Evolutionary conservation across 2,329 filamentous ascomycete species (phyloP).

Genomic region (Colletotrichum higginsianum): DNA sequence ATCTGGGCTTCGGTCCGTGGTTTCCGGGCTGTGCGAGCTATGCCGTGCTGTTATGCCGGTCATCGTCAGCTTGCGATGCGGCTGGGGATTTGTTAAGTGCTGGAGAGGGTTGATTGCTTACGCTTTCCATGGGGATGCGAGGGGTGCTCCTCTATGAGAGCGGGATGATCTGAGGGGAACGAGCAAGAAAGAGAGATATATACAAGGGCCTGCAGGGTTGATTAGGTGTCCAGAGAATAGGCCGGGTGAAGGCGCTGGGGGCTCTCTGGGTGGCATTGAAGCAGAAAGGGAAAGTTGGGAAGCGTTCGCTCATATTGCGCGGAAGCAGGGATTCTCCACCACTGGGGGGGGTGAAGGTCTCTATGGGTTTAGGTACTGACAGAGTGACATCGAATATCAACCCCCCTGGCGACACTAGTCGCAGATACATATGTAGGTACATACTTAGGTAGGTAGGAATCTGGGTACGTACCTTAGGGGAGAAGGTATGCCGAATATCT

Average conservation of each 20-base stretch:
- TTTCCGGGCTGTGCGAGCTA: slow-evolving; percentile 76
- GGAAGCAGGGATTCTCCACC: slow-evolving; percentile 39
- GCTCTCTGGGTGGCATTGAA: slow-evolving; percentile 35
- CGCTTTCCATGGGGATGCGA: slow-evolving; percentile 42
- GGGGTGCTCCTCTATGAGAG: slow-evolving; percentile 31
- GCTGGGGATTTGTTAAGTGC: not conserved
- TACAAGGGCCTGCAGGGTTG: not conserved
- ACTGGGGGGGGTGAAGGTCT: not conserved
- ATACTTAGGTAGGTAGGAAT: no score
- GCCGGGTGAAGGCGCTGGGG: slow-evolving; percentile 26
- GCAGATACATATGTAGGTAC: no score
- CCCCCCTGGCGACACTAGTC: no score
- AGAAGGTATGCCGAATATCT: no score
- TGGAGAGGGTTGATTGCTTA: slow-evolving; percentile 44
- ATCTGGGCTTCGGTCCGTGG: slow-evolving; percentile 78
- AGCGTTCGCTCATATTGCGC: not conserved
- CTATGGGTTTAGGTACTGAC: no score
- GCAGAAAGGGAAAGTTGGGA: slow-evolving; percentile 28
- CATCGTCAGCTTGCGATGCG: slow-evolving; percentile 28
- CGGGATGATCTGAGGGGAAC: not conserved
- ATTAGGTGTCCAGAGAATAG: slow-evolving; percentile 16
- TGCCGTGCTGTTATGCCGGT: slow-evolving; percentile 77
- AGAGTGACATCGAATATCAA: no score
- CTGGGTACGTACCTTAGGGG: no score
- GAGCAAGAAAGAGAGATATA: not conserved